Evolutionary conservation across 176 grass and related monocot genomes (phyloP), one percentile per base, ranked within the genome.

Genomic region (Hyparrhenia diplandra): DNA sequence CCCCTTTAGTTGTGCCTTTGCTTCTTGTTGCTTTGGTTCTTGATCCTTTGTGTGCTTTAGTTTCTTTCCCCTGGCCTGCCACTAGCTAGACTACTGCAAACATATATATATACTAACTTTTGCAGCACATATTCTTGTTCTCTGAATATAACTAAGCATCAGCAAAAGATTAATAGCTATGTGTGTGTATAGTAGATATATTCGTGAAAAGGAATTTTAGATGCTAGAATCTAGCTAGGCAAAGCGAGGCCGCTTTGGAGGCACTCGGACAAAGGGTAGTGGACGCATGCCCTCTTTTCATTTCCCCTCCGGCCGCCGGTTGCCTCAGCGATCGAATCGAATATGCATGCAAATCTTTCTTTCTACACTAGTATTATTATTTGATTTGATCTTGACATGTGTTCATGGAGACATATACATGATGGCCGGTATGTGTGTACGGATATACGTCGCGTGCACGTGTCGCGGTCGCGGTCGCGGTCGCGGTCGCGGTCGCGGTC

Each of bases 271-370:
- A 89, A 77, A 69, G 37, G 78, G 54, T 81, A 89, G 73, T 85
- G 87, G 83, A 85, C 65, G 83, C 78, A 77, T 81, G 65, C 78
- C 73, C 42, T 85, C 83, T 89, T 89, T 81, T 89, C 82, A 75
- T n/a, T 58, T 59, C 55, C 55, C 20, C n/a, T 25, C 55, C 55
- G 16, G 46, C 46, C 52, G 46, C n/a, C n/a, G 37, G 37, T 8
- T 37, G 18, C 11, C 40, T 65, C 5, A n/a, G n/a, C n/a, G n/a
- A n/a, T n/a, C 57, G 74, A 79, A 90, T 18, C 45, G 75, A 83
- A 90, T 90, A 83, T 86, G 85, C 83, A 86, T 78, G 80, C 83
- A 83, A 73, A 83, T 72, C 32, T 62, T 78, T 78, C 29, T 49
- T 43, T 17, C 20, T 57, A 23, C 13, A 5, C 14, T 47, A 31